Conservation (phyloP, 345 rosid genomes). For the Diplotaxis tenuifolia region DNA sequence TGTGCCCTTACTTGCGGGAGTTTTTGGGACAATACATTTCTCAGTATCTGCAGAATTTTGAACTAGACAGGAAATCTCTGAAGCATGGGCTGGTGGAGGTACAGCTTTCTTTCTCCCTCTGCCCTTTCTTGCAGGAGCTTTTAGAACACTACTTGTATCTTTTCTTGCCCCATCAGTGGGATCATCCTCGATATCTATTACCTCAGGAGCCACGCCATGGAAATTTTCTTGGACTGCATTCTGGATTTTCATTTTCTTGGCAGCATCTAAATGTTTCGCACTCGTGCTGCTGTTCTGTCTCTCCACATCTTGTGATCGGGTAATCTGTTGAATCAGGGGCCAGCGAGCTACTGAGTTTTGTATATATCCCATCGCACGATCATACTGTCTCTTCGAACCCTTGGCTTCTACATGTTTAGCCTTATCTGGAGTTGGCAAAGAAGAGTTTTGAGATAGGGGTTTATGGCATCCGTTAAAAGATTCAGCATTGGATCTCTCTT, state of each 20-base stretch:
- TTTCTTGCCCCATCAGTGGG: constrained; percentile 29
- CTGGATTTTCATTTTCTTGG: constrained; percentile 48
- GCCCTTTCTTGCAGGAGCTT: neutral
- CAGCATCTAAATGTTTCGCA: constrained; percentile 25
- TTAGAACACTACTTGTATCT: constrained; percentile 2
- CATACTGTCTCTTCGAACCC: constrained; percentile 49
- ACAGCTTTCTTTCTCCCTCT: neutral
- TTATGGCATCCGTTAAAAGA: constrained; percentile 36
- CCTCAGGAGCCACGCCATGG: constrained; percentile 29
- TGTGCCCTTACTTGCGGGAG: constrained; percentile 37
- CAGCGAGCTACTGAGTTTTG: constrained; percentile 21
- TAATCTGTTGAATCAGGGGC: constrained; percentile 29
- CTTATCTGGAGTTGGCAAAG: constrained; percentile 33
- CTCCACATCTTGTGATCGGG: constrained; percentile 29
- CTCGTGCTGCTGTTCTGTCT: constrained; percentile 27
- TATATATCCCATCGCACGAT: constrained; percentile 36
- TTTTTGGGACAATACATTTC: constrained; percentile 28
- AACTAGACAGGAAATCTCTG: constrained; percentile 23
- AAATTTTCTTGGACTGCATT: constrained; percentile 26
- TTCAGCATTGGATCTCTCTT: constrained; percentile 29
- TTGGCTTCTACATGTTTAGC: constrained; percentile 37
- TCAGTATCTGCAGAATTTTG: constrained; percentile 25
- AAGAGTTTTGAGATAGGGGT: constrained; percentile 16
- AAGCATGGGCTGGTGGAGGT: neutral
- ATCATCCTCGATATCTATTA: constrained; percentile 28